Conservation (phyloP, 495 filamentous ascomycete genomes). For the Talaromyces thailandensis region DNA sequence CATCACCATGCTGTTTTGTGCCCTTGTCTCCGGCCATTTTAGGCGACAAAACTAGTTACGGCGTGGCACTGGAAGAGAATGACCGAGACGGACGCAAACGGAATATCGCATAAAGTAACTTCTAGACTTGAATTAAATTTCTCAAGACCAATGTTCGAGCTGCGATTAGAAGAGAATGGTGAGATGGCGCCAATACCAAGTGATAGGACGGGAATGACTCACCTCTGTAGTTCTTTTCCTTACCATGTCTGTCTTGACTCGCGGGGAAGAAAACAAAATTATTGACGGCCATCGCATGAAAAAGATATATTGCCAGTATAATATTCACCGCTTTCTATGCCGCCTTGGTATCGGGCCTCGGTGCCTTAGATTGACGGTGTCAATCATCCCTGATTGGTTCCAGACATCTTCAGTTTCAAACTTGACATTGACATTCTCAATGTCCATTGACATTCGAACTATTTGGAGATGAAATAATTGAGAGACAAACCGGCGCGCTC, state of each 20-base stretch:
- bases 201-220: no score
- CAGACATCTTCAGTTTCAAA: neutral
- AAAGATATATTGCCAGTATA: neutral
- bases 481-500: neutral
- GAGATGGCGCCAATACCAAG: no score
- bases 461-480: neutral
- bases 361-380: neutral
- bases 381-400: neutral
- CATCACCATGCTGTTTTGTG: neutral
- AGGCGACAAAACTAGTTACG: neutral
- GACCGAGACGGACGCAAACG: neutral
- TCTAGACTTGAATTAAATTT: neutral
- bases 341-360: neutral
- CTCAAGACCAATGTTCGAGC: no score
- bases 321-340: constrained; percentile 1
- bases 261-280: neutral
- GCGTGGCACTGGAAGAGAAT: neutral
- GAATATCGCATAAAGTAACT: neutral
- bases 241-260: neutral
- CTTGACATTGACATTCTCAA: neutral
- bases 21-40: neutral
- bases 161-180: no score
- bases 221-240: neutral
- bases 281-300: neutral
- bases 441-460: neutral